Conservation (phyloP, 495 filamentous ascomycete genomes). For the Evernia prunastri region DNA sequence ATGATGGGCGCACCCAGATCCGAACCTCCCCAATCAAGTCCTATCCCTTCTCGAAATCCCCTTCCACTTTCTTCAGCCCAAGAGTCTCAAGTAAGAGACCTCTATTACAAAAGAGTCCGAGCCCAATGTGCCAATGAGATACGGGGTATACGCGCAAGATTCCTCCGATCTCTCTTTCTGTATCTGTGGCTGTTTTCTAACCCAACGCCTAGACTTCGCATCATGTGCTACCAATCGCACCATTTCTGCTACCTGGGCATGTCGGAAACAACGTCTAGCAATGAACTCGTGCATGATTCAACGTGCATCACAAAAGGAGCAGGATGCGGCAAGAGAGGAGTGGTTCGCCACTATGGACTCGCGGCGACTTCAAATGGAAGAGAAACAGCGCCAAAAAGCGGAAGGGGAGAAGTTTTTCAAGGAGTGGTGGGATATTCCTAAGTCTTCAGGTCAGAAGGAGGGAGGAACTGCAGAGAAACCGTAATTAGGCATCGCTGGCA, state of each 20-base stretch:
- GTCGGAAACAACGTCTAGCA: slow-evolving; percentile 63
- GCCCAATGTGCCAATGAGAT: slow-evolving; percentile 76
- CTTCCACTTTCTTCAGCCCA: slow-evolving; percentile 87
- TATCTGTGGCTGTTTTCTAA: slow-evolving; percentile 3
- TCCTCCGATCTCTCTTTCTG: slow-evolving; percentile 2
- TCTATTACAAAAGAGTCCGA: slow-evolving; percentile 85
- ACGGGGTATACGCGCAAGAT: slow-evolving; percentile 57
- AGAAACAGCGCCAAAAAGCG: slow-evolving; percentile 38
- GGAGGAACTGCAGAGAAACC: background rate
- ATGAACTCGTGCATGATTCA: slow-evolving; percentile 94
- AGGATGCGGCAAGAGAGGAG: slow-evolving; percentile 84
- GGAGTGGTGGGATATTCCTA: slow-evolving; percentile 1
- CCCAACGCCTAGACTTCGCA: slow-evolving; percentile 62
- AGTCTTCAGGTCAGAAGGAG: background rate
- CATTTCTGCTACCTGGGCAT: slow-evolving; percentile 75
- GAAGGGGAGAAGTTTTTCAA: slow-evolving; percentile 23
- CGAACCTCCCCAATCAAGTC: slow-evolving; percentile 23
- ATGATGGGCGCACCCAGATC: slow-evolving; percentile 26
- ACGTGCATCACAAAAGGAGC: slow-evolving; percentile 75
- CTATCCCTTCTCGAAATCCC: slow-evolving; percentile 64
- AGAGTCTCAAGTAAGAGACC: slow-evolving; percentile 80
- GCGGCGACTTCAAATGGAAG: slow-evolving; percentile 53
- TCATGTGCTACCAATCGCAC: slow-evolving; percentile 82
- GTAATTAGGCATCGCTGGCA: background rate
- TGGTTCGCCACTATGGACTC: slow-evolving; percentile 76